These are phyloP conservation scores for Cercospora janseana DNA, from an alignment of 2,329 filamentous ascomycete species.

Conservation along the genomic window DNA sequence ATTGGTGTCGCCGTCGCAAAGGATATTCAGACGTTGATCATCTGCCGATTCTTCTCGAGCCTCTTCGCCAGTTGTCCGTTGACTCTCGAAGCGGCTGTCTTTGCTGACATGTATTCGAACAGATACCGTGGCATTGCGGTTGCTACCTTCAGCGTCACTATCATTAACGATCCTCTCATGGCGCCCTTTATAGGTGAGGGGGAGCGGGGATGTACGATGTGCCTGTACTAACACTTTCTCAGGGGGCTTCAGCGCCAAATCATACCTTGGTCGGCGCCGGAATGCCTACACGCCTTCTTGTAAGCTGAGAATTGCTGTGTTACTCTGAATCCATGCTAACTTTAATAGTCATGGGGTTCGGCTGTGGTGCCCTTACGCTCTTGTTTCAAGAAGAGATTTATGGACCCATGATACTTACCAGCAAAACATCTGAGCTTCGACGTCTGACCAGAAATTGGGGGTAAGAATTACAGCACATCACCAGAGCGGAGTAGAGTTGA, in stretches of 20 bases:
- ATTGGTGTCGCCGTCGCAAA: conserved; percentile 47
- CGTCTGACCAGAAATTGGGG: conserved; percentile 36
- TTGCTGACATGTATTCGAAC: conserved; percentile 46
- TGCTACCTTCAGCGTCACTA: conserved; percentile 38
- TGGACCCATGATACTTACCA: conserved; percentile 42
- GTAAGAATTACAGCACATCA: conserved; percentile 5
- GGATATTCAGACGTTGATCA: conserved; percentile 38
- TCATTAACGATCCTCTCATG: conserved; percentile 43
- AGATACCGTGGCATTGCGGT: conserved; percentile 41
- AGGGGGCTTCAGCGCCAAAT: conserved; percentile 42
- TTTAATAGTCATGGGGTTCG: conserved; percentile 40
- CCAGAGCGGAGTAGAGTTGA: conserved; percentile 16
- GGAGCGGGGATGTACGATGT: background rate
- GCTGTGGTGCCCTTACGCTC: conserved; percentile 31
- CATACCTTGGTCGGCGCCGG: conserved; percentile 48
- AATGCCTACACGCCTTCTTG: conserved; percentile 43
- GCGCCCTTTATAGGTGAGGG: conserved; percentile 41
- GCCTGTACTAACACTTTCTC: too few relatives aligned
- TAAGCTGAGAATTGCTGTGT: background rate
- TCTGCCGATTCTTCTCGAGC: conserved; percentile 35
- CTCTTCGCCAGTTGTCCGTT: conserved; percentile 48
- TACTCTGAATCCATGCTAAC: background rate
- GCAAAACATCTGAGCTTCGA: conserved; percentile 42
- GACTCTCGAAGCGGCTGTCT: conserved; percentile 44
- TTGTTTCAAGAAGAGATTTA: conserved; percentile 45